Percentiles rank a stretch among this genome's conserved stretches.
phyloP scores from a whole-genome alignment of 2,329 filamentous ascomycete genomes.

The Elsinoe fawcettii region DNA sequence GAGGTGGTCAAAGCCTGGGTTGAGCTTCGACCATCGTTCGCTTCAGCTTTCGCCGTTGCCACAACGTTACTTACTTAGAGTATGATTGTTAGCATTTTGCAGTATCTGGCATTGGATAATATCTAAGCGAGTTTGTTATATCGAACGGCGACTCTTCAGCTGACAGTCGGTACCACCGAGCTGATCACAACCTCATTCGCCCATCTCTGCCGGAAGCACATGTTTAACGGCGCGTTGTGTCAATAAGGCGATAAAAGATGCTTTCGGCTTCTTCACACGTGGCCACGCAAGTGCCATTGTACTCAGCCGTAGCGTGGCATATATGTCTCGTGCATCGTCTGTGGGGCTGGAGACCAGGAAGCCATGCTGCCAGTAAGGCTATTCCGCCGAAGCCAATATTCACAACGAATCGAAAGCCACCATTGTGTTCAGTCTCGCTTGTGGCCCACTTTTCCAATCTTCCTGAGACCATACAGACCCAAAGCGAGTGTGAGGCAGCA shows the following conservation, averaged over 20 bases:
- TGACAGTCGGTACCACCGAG: background rate
- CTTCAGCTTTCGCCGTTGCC: background rate
- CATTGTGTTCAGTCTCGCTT: slow-evolving; percentile 30
- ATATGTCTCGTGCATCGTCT: background rate
- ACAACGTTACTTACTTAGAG: background rate
- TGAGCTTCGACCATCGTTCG: background rate
- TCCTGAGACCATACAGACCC: slow-evolving; percentile 35
- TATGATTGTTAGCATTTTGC: background rate
- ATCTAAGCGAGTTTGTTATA: slow-evolving; percentile 1
- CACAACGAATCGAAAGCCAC: background rate
- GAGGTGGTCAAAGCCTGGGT: background rate
- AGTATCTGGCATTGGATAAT: background rate
- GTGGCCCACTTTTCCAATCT: slow-evolving; percentile 38
- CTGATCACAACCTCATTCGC: background rate
- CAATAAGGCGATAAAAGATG: background rate
- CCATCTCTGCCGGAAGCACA: background rate
- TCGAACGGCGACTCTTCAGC: background rate
- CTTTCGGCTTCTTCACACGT: background rate
- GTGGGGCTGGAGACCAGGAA: background rate
- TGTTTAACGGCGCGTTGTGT: background rate
- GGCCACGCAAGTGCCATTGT: background rate
- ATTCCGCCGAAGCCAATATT: background rate
- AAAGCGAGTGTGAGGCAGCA: slow-evolving; percentile 28
- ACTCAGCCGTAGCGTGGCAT: background rate
- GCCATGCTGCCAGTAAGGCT: background rate